Percentiles rank a stretch among this genome's conserved stretches.
These are phyloP conservation scores for Ustilago loliicola DNA, from an alignment of 1,284 basidiomycete species.

Conservation along the genomic window DNA sequence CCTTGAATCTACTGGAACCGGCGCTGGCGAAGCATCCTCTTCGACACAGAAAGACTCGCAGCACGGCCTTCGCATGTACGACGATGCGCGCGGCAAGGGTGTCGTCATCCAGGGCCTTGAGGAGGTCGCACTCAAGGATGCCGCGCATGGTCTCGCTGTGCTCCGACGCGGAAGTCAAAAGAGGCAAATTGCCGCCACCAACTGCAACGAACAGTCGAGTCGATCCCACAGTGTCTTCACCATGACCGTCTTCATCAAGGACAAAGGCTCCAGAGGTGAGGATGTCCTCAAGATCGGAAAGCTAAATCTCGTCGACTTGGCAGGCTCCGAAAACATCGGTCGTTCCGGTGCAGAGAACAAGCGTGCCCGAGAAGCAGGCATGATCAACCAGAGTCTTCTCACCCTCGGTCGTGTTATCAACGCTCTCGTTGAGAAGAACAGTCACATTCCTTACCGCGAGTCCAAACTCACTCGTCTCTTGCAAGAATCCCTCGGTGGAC, in stretches of 20 bases:
- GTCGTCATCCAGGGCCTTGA: constrained; percentile 95
- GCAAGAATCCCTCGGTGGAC: constrained; percentile 98
- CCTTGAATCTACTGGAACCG: constrained; percentile 68
- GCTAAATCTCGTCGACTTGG: constrained; percentile 95
- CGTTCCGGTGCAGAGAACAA: constrained; percentile 95
- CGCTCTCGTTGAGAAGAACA: constrained; percentile 89
- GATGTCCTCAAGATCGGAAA: constrained; percentile 94
- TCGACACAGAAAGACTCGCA: constrained; percentile 21
- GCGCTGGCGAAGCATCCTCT: constrained; percentile 17
- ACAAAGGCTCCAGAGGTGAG: constrained; percentile 80
- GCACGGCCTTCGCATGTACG: constrained; percentile 78
- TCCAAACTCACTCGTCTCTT: constrained; percentile 93
- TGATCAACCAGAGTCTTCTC: constrained; percentile 98
- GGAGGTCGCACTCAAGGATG: constrained; percentile 86
- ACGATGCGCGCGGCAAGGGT: constrained; percentile 80
- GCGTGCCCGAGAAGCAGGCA: constrained; percentile 94
- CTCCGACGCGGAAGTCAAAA: constrained; percentile 89
- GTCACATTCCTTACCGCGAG: constrained; percentile 88
- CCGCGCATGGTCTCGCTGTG: constrained; percentile 85
- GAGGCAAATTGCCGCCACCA: constrained; percentile 93
- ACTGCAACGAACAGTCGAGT: constrained; percentile 96
- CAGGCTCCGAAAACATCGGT: constrained; percentile 97
- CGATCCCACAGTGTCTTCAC: constrained; percentile 99
- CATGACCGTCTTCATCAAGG: constrained; percentile 92
- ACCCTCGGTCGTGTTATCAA: constrained; percentile 98